Percentiles rank a stretch among this genome's conserved stretches.
These are phyloP conservation scores for Dryas alaskensis DNA, from an alignment of 306 rosid genomes.

Conservation along the genomic window DNA sequence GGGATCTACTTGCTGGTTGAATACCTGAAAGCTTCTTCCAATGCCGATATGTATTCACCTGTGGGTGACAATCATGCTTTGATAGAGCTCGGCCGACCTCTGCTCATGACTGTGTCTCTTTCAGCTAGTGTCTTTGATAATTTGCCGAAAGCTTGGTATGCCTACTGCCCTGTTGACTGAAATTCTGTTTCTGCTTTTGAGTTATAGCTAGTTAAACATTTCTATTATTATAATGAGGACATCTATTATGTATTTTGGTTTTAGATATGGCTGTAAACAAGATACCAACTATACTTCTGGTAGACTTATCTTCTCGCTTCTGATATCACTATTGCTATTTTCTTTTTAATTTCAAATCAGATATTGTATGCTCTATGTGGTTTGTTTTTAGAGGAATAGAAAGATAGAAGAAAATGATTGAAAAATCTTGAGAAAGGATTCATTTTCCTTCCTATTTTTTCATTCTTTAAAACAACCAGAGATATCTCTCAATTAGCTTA, in stretches of 20 bases:
- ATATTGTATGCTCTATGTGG: neutral
- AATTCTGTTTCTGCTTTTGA: constrained; percentile 4
- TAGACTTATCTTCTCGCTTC: neutral
- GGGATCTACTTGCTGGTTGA: constrained; percentile 83
- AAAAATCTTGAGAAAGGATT: neutral
- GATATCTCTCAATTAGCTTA: neutral
- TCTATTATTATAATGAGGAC: neutral
- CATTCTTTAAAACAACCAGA: neutral
- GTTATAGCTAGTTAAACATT: constrained; percentile 1
- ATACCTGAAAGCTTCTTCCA: constrained; percentile 41
- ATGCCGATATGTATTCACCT: constrained; percentile 20
- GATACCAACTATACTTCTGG: neutral
- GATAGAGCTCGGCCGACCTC: constrained; percentile 73
- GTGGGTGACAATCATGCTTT: constrained; percentile 41
- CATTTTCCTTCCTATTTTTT: neutral
- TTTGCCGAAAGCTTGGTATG: constrained; percentile 84
- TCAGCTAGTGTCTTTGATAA: constrained; percentile 47
- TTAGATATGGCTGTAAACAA: neutral
- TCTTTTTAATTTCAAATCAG: neutral
- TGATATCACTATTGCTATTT: neutral
- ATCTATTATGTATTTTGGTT: neutral
- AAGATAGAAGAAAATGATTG: neutral
- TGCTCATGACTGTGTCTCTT: constrained; percentile 66
- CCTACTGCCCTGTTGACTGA: constrained; percentile 15
- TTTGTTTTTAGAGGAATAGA: neutral